phyloP scores from a whole-genome alignment of 2,329 filamentous ascomycete genomes.

The Coniochaeta sp. region DNA sequence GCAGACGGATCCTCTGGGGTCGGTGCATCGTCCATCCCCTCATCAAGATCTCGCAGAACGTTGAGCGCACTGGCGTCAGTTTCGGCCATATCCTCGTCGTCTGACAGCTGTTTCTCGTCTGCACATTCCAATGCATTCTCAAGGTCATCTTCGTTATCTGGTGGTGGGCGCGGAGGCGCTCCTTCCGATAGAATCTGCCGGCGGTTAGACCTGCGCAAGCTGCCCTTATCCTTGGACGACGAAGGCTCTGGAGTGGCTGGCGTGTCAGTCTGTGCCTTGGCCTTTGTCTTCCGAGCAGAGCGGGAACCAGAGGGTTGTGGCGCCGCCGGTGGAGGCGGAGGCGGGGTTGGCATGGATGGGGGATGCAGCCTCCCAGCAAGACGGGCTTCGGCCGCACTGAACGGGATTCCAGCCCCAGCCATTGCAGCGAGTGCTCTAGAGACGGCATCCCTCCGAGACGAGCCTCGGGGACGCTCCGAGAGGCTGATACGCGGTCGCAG shows the following conservation, averaged over 20 bases:
- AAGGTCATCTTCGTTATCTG: constrained; percentile 52
- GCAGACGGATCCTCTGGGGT: constrained; percentile 69
- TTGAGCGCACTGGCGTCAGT: constrained; percentile 61
- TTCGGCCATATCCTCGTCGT: constrained; percentile 55
- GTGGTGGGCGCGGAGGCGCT: constrained; percentile 46
- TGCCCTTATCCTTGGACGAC: constrained; percentile 36
- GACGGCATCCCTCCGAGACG: constrained; percentile 55
- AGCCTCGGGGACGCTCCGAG: constrained; percentile 62
- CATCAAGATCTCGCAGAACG: constrained; percentile 85
- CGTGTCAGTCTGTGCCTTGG: constrained; percentile 34
- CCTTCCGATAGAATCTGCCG: constrained; percentile 43
- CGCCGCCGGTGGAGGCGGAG: constrained; percentile 26
- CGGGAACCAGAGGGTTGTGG: constrained; percentile 36
- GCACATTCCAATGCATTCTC: constrained; percentile 81
- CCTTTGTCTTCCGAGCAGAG: constrained; percentile 36
- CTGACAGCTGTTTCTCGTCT: constrained; percentile 78
- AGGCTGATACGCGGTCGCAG: constrained; percentile 81
- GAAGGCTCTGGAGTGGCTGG: constrained; percentile 36
- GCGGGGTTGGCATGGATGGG: constrained; percentile 16
- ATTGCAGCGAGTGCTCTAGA: constrained; percentile 68
- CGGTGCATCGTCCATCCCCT: constrained; percentile 68
- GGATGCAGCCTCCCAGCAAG: constrained; percentile 34
- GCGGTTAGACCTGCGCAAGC: constrained; percentile 55
- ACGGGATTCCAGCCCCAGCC: constrained; percentile 57
- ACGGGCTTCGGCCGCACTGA: constrained; percentile 37